Evolutionary conservation across 2,329 filamentous ascomycete genomes (phyloP).

Genomic region (Aspergillus bombycis): DNA sequence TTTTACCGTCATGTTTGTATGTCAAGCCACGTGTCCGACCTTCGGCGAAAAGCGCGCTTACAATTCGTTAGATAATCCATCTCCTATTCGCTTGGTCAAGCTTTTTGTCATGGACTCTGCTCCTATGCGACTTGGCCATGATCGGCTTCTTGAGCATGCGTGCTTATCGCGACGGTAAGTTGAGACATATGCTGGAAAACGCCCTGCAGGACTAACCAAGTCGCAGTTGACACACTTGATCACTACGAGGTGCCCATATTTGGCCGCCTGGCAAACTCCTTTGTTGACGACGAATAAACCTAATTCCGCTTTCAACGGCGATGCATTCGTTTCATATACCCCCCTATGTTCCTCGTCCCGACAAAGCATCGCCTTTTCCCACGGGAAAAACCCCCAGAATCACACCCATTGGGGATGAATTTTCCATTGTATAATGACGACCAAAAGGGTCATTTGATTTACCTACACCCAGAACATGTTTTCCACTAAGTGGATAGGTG

Average conservation of each 20-base stretch:
- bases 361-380: background rate
- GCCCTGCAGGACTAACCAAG: conserved; percentile 11
- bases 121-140: conserved; percentile 72
- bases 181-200: background rate
- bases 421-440: background rate
- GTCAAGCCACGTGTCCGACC: conserved; percentile 22
- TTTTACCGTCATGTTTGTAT: conserved; percentile 69
- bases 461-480: background rate
- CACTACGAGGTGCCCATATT: conserved; percentile 87
- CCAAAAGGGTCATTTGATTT: background rate
- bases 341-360: background rate
- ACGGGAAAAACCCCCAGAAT: background rate
- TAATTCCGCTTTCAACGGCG: background rate
- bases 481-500: background rate
- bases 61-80: conserved; percentile 69
- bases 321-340: conserved; percentile 1
- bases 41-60: background rate
- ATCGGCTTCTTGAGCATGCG: conserved; percentile 76
- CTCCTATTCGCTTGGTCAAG: conserved; percentile 83
- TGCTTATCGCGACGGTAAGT: conserved; percentile 80
- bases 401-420: background rate
- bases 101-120: conserved; percentile 81
- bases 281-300: conserved; percentile 81
- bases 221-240: conserved; percentile 61
- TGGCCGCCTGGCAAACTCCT: conserved; percentile 80